Evolutionary conservation across 805 yeast genomes (phyloP).

Genomic region (Candida rishiriensis): DNA sequence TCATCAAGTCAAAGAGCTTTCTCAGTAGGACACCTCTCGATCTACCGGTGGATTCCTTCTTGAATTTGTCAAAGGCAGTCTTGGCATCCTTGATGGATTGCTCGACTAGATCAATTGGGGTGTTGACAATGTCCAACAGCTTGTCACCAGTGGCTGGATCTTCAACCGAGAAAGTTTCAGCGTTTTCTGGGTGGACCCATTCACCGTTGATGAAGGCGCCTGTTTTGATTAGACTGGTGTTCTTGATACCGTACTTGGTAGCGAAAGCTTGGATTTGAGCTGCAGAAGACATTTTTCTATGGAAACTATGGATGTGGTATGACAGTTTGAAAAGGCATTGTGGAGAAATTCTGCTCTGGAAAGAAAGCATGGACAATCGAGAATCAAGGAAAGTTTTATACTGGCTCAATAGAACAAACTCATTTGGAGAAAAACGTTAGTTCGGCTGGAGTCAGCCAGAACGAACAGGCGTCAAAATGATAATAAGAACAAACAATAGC

Average conservation of each 20-base stretch:
- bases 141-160: slow-evolving; percentile 69
- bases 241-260: slow-evolving; percentile 33
- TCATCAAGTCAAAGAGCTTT: slow-evolving; percentile 48
- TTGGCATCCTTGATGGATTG: slow-evolving; percentile 54
- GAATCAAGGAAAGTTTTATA: no score
- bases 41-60: slow-evolving; percentile 47
- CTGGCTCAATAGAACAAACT: no score
- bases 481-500: no score
- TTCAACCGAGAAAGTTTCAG: slow-evolving; percentile 53
- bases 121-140: slow-evolving; percentile 53
- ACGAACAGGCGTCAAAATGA: no score
- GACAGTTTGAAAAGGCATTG: neutral
- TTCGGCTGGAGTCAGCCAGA: no score
- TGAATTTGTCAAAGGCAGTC: slow-evolving; percentile 48
- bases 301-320: neutral
- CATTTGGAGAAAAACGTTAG: no score
- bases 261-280: slow-evolving; percentile 25
- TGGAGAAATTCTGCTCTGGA: no score
- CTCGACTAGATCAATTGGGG: slow-evolving; percentile 42
- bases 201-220: slow-evolving; percentile 68
- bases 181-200: slow-evolving; percentile 48
- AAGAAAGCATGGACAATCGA: no score
- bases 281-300: slow-evolving; percentile 21
- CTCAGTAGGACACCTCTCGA: slow-evolving; percentile 50
- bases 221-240: slow-evolving; percentile 50